Conservation (phyloP, 208 protist genomes). For the Eutreptiella sp. region DNA sequence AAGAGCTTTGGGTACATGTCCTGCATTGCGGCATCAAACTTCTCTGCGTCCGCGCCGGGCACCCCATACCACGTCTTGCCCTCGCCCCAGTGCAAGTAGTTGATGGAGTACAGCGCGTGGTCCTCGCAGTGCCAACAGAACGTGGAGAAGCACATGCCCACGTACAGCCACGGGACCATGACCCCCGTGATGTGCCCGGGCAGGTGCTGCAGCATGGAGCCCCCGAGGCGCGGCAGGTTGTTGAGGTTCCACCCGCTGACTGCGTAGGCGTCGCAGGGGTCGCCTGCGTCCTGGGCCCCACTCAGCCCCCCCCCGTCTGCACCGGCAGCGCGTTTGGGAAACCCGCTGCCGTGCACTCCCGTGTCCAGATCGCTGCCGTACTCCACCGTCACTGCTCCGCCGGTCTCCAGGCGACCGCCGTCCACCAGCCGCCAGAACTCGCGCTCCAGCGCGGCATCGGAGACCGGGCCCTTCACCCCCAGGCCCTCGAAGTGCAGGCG, state of each 20-base stretch:
- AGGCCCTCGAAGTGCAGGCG: too few species aligned
- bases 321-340: constrained; percentile 18
- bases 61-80: constrained; percentile 56
- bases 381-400: constrained; percentile 14
- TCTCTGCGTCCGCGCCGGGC: constrained; percentile 1
- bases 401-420: neutral
- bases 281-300: neutral
- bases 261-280: neutral
- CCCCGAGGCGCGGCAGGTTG: constrained; percentile 19
- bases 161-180: constrained; percentile 47
- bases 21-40: constrained; percentile 45
- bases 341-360: constrained; percentile 18
- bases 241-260: constrained; percentile 31
- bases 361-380: constrained; percentile 40
- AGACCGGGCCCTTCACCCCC: neutral
- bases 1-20: constrained; percentile 32
- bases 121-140: constrained; percentile 73
- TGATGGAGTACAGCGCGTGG: constrained; percentile 53
- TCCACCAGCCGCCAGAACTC: constrained; percentile 34
- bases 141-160: constrained; percentile 49
- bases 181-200: constrained; percentile 28
- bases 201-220: constrained; percentile 1
- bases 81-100: constrained; percentile 53
- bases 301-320: neutral
- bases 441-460: constrained; percentile 16